Conservation (phyloP, 225 moss, liverwort and hornwort species). For the Pseudisothecium myosuroides region DNA sequence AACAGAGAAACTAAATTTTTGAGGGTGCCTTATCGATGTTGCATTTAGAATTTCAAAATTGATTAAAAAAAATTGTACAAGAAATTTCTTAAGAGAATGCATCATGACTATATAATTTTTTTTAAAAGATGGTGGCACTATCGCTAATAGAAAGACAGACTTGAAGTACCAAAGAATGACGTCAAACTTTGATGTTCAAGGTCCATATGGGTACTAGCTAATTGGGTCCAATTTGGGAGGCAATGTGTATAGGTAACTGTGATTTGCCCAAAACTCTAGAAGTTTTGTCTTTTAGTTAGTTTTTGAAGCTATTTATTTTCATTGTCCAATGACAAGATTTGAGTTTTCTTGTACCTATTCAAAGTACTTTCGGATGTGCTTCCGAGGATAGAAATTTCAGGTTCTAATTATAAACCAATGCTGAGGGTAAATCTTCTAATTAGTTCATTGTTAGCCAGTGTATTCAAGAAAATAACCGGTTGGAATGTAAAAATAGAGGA, state of each 20-base stretch:
- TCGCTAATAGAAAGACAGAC: not conserved
- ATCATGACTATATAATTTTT: not conserved
- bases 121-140: not conserved
- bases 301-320: not conserved
- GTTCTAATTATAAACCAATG: not conserved
- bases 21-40: too few species aligned
- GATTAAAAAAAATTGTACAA: not conserved
- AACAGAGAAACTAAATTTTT: not conserved
- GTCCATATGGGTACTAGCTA: accelerated
- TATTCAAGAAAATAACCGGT: accelerated
- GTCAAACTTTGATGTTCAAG: accelerated
- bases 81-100: not conserved
- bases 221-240: not conserved
- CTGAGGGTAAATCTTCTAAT: accelerated
- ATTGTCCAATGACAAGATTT: not conserved
- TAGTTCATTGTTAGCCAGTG: not conserved
- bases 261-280: accelerated
- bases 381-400: accelerated
- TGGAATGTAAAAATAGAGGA: not conserved
- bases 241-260: accelerated
- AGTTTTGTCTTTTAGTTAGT: accelerated
- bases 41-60: not conserved
- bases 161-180: not conserved
- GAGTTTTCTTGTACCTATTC: not conserved
- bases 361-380: not conserved